Evolutionary conservation across 768 basidiomycete genomes (phyloP).

Genomic region (Suillus subaureus): DNA sequence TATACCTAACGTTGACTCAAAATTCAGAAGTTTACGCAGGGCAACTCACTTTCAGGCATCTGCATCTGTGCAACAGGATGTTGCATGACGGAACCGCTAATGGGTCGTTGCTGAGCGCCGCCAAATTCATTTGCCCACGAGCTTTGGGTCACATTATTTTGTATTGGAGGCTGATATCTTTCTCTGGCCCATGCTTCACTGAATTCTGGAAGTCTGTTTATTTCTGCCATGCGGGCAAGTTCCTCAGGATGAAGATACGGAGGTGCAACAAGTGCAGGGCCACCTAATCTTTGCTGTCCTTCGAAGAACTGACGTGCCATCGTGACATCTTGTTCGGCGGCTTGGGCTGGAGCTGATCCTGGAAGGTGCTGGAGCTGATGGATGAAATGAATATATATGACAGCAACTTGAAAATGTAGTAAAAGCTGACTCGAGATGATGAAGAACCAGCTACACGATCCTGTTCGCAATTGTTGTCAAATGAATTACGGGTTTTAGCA

Average conservation of each 20-base stretch:
- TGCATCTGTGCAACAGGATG: conserved; percentile 30
- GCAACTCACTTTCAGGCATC: conserved; percentile 27
- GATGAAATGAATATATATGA: conserved; percentile 5
- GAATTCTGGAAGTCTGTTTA: conserved; percentile 37
- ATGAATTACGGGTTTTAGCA: not conserved
- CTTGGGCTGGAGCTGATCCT: conserved; percentile 47
- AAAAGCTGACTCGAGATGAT: conserved; percentile 57
- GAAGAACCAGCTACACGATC: conserved; percentile 77
- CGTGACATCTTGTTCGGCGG: conserved; percentile 67
- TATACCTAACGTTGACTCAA: not conserved
- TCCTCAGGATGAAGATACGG: conserved; percentile 36
- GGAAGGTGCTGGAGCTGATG: conserved; percentile 77
- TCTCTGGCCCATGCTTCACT: conserved; percentile 58
- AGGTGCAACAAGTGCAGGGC: conserved; percentile 38
- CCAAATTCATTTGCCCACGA: conserved; percentile 65
- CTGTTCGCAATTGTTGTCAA: conserved; percentile 37
- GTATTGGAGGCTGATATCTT: conserved; percentile 42
- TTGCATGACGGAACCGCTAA: conserved; percentile 34
- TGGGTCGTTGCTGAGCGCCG: conserved; percentile 26
- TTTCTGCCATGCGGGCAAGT: conserved; percentile 26
- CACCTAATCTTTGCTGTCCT: conserved; percentile 35
- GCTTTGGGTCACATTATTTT: conserved; percentile 34
- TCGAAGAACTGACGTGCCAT: conserved; percentile 85
- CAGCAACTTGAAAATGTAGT: not conserved
- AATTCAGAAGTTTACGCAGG: not conserved